Evolutionary conservation across 495 filamentous ascomycete genomes (phyloP).

Genomic region (Lophiostoma macrostomum): DNA sequence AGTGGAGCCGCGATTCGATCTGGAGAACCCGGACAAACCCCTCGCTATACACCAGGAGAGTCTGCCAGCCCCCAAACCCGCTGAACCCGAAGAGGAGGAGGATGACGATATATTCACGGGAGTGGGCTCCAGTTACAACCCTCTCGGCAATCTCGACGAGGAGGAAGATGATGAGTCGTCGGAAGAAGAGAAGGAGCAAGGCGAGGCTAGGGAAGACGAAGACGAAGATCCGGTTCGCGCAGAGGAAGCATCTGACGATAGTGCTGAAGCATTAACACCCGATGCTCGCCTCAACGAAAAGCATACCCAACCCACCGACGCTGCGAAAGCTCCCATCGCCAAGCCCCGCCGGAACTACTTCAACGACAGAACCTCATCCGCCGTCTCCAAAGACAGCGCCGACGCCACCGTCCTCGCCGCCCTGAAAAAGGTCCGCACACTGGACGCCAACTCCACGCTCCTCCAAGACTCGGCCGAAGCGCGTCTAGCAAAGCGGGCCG

Average conservation of each 20-base stretch:
- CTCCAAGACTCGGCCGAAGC: slow-evolving; percentile 43
- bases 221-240: neutral
- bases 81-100: slow-evolving; percentile 58
- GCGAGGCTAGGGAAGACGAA: slow-evolving; percentile 11
- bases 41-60: slow-evolving; percentile 16
- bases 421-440: slow-evolving; percentile 74
- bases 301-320: too few relatives aligned
- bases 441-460: slow-evolving; percentile 52
- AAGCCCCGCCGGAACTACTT: slow-evolving; percentile 73
- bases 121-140: slow-evolving; percentile 82
- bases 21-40: slow-evolving; percentile 16
- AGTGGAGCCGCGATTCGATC: slow-evolving; percentile 32
- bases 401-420: slow-evolving; percentile 82
- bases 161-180: slow-evolving; percentile 42
- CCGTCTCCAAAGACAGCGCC: slow-evolving; percentile 51
- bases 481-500: slow-evolving; percentile 55
- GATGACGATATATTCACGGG: slow-evolving; percentile 82
- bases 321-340: too few relatives aligned
- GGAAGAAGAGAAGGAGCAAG: slow-evolving; percentile 41
- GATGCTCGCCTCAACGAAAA: too few relatives aligned
- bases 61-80: slow-evolving; percentile 37
- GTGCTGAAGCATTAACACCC: too few relatives aligned
- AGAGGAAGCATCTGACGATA: neutral
- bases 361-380: slow-evolving; percentile 41
- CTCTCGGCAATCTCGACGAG: slow-evolving; percentile 64